phyloP scores from a whole-genome alignment of 495 filamentous ascomycete genomes.

The Chaetomium cochliodes region DNA sequence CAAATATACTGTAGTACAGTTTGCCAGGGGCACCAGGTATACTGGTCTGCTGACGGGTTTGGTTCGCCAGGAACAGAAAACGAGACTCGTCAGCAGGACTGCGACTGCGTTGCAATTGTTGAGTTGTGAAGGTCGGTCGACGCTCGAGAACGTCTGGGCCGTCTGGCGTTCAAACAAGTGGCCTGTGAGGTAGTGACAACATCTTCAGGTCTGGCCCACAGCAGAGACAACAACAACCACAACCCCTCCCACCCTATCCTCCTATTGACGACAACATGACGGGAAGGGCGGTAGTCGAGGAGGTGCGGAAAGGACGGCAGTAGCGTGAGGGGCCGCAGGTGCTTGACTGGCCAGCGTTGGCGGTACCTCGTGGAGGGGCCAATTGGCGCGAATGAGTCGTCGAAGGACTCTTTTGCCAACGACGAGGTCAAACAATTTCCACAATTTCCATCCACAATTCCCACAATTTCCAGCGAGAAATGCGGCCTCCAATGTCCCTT shows the following conservation, averaged over 20 bases:
- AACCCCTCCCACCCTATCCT: not conserved
- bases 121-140: not conserved
- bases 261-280: not conserved
- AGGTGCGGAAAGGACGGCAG: slow-evolving; percentile 8
- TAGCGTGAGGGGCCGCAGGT: not conserved
- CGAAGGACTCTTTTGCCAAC: not conserved
- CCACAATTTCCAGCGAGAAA: not conserved
- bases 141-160: slow-evolving; percentile 13
- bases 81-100: slow-evolving; percentile 29
- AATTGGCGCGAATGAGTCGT: not conserved
- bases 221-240: not conserved
- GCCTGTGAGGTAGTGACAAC: slow-evolving; percentile 1
- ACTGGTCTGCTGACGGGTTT: slow-evolving; percentile 31
- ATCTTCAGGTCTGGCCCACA: not conserved
- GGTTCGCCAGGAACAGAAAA: slow-evolving; percentile 29
- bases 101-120: slow-evolving; percentile 23
- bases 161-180: not conserved
- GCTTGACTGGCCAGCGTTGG: slow-evolving; percentile 9
- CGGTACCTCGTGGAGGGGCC: not conserved
- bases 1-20: not conserved
- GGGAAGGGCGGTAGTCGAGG: not conserved
- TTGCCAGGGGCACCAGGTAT: not conserved
- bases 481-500: slow-evolving; percentile 10
- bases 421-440: not conserved
- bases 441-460: too few relatives aligned